Evolutionary conservation across 176 grass and related monocot genomes (phyloP).

Genomic region (Oryza glaberrima): DNA sequence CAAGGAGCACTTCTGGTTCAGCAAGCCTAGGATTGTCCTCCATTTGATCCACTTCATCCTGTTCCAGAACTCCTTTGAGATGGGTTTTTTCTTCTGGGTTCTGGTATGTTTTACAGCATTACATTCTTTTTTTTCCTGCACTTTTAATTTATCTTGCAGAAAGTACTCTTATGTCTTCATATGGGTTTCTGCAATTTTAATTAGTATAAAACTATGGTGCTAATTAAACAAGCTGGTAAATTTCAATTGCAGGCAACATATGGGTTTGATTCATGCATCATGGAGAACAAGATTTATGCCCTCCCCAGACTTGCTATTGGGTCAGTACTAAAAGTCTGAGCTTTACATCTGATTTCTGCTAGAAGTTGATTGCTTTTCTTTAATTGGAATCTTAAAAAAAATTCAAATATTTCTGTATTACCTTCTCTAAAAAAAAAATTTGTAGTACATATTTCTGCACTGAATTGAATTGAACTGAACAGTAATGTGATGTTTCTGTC

Average conservation of each 20-base stretch:
- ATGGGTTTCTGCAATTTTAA: too few relatives aligned
- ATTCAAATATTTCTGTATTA: background rate
- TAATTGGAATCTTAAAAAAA: background rate
- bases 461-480: background rate
- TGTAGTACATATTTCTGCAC: background rate
- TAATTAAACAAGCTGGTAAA: background rate
- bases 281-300: conserved; percentile 57
- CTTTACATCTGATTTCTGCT: background rate
- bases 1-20: conserved; percentile 62
- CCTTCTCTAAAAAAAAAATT: too few relatives aligned
- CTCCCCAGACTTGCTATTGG: conserved; percentile 60
- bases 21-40: conserved; percentile 41
- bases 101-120: conserved; percentile 24
- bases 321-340: conserved; percentile 33
- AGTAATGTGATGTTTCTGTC: background rate
- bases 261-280: conserved; percentile 76
- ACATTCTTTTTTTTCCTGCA: background rate
- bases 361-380: background rate
- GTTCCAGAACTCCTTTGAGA: conserved; percentile 69
- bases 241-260: conserved; percentile 51
- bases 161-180: background rate
- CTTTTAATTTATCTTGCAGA: background rate
- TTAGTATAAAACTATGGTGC: background rate
- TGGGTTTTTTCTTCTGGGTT: conserved; percentile 72
- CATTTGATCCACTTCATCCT: conserved; percentile 67